A percentile compares a stretch with the other conserved stretches of the same genome.
Evolutionary conservation across 2,329 filamentous ascomycete species (phyloP).

Genomic region (Colletotrichum truncatum): DNA sequence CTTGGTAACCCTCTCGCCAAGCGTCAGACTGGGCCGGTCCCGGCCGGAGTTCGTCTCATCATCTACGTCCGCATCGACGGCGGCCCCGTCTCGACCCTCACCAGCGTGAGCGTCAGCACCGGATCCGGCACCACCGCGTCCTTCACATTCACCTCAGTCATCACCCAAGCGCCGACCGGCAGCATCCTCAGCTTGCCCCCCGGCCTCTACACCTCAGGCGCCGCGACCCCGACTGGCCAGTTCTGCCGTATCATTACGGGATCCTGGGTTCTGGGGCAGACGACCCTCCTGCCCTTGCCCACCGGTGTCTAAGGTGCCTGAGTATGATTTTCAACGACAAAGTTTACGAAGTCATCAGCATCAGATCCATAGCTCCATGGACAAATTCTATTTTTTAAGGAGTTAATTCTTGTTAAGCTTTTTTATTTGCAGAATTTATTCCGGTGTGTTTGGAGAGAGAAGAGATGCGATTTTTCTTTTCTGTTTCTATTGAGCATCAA

Average conservation of each 20-base stretch:
- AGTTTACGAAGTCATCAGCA: constrained; percentile 9
- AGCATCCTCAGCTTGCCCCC: constrained; percentile 20
- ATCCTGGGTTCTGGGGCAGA: constrained; percentile 17
- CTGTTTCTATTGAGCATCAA: constrained; percentile 1
- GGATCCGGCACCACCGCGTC: background rate
- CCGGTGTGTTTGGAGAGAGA: background rate
- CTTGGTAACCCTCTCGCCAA: background rate
- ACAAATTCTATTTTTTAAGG: background rate
- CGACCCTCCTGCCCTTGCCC: constrained; percentile 13
- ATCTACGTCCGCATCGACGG: constrained; percentile 15
- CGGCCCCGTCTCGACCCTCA: background rate
- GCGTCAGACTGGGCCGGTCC: background rate
- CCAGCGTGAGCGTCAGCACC: constrained; percentile 5
- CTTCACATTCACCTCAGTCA: constrained; percentile 6
- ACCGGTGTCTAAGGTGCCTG: constrained; percentile 3
- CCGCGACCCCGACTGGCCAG: background rate
- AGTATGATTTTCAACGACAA: constrained; percentile 7
- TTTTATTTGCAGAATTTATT: background rate
- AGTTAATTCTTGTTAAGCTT: constrained; percentile 14
- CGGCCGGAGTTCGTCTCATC: constrained; percentile 1
- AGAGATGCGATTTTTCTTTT: background rate
- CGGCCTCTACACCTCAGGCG: constrained; percentile 19
- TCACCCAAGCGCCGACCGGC: constrained; percentile 3
- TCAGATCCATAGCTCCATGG: constrained; percentile 3
- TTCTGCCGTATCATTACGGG: constrained; percentile 17